Conservation (phyloP, 495 filamentous ascomycete species). For the Neurospora sp. region DNA sequence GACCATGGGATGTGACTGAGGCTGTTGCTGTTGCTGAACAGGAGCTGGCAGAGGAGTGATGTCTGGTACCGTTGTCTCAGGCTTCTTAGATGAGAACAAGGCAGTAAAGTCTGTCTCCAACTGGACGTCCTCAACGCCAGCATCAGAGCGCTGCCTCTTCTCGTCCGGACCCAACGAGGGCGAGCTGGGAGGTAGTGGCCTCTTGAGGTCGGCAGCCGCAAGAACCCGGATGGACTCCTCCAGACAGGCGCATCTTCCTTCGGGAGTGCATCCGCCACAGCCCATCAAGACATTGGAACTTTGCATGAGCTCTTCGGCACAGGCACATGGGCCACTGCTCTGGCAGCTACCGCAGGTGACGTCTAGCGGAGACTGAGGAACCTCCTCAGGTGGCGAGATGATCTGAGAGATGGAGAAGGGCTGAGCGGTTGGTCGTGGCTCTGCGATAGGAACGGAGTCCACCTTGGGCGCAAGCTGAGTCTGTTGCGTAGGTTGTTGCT, state of each 20-base stretch:
- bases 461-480: background rate
- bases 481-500: conserved; percentile 3
- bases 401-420: conserved; percentile 39
- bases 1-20: conserved; percentile 17
- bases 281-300: conserved; percentile 32
- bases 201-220: conserved; percentile 26
- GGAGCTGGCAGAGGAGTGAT: conserved; percentile 9
- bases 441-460: conserved; percentile 4
- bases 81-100: conserved; percentile 40
- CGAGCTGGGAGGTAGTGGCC: conserved; percentile 25
- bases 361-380: conserved; percentile 13
- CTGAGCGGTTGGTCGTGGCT: conserved; percentile 21
- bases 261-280: conserved; percentile 53
- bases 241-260: conserved; percentile 56
- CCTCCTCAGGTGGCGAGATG: conserved; percentile 33
- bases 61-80: background rate
- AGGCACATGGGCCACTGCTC: conserved; percentile 38
- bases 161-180: conserved; percentile 43
- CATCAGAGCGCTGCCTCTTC: conserved; percentile 35
- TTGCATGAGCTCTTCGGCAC: conserved; percentile 39
- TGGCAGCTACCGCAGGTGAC: conserved; percentile 41
- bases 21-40: background rate
- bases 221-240: conserved; percentile 46
- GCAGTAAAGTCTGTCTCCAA: conserved; percentile 66
- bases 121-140: conserved; percentile 16